Base-by-base conservation (phyloP, 2,329 filamentous ascomycete species). In the Coniochaeta sp. region DNA sequence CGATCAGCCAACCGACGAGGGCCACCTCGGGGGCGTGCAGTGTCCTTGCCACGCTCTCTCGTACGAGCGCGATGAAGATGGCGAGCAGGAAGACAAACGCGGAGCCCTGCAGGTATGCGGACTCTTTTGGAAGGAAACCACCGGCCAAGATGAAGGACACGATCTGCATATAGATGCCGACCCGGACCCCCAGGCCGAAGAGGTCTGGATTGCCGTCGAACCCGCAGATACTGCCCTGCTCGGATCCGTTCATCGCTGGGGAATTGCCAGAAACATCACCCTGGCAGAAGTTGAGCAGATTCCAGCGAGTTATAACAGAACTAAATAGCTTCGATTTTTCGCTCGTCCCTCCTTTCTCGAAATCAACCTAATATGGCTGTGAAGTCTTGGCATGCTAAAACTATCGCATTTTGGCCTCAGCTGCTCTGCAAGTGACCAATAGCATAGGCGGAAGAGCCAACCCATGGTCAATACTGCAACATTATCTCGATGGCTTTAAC, bases 171-270 rank as follows among this genome's bases (percentile, higher is more conserved):
- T 59, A 59, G 19, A 59, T 43, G 28, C 33, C 57, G 40, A 38
- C 9, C 4, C 57, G 57, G 40, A 59, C 33, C 6, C 57, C 57
- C 9, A 59, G 57, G 33, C 57, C 57, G 57, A 28, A 43, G 22
- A 59, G 57, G 28, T 59, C 57, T 7, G 57, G 57, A n/a, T 59
- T 59, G 17, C 57, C 57, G 14, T 59, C 38, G n/a, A 50, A 40
- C 26, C 57, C 57, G 44, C 57, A 59, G 26, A 36, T 24, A 14
- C 24, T 11, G n/a, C 11, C 17, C 56, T 58, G 33, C 36, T 36
- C 36, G 9, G n/a, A 34, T 17, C 26, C 36, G 6, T n/a, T 12
- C 56, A 58, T 58, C 14, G 43, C 43, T 38, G 36, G 43, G 22
- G n/a, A 44, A 19, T 5, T 44, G 36, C 4, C 4, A 17, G 7